Conservation (phyloP, 495 filamentous ascomycete genomes). For the Penicillium lividum region DNA sequence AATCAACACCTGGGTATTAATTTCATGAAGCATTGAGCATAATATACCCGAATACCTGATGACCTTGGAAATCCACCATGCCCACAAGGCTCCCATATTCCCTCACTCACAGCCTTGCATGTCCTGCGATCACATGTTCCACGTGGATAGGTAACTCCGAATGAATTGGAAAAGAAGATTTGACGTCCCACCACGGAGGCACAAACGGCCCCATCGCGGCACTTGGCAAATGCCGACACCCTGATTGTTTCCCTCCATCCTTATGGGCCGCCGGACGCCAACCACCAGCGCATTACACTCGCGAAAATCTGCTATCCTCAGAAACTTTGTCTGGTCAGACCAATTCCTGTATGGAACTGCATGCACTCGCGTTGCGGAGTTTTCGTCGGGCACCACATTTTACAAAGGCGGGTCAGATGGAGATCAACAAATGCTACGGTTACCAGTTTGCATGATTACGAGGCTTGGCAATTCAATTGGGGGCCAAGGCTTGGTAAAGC, state of each 20-base stretch:
- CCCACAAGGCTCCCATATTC: constrained; percentile 14
- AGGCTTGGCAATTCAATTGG: background rate
- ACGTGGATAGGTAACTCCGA: constrained; percentile 35
- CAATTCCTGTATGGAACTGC: constrained; percentile 17
- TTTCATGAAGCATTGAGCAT: no score
- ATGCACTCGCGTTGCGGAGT: constrained; percentile 29
- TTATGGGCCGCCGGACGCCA: constrained; percentile 36
- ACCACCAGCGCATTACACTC: constrained; percentile 26
- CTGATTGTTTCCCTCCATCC: constrained; percentile 28
- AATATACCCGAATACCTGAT: background rate
- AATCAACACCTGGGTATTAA: no score
- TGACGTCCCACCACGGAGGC: constrained; percentile 37
- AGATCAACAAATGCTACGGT: constrained; percentile 23
- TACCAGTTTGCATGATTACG: constrained; percentile 25
- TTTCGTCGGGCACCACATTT: constrained; percentile 22
- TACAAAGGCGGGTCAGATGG: constrained; percentile 18
- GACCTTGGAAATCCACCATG: background rate
- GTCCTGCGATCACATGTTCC: constrained; percentile 22
- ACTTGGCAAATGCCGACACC: constrained; percentile 34
- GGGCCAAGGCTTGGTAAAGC: no score
- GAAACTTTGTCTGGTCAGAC: no score
- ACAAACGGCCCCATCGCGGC: constrained; percentile 28
- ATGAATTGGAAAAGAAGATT: constrained; percentile 31
- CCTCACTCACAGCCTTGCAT: constrained; percentile 26
- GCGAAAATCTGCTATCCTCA: constrained; percentile 17